Percentiles rank a stretch among this genome's conserved stretches.
Evolutionary conservation across 495 filamentous ascomycete genomes (phyloP).

Genomic region (Acidiella bohemica): DNA sequence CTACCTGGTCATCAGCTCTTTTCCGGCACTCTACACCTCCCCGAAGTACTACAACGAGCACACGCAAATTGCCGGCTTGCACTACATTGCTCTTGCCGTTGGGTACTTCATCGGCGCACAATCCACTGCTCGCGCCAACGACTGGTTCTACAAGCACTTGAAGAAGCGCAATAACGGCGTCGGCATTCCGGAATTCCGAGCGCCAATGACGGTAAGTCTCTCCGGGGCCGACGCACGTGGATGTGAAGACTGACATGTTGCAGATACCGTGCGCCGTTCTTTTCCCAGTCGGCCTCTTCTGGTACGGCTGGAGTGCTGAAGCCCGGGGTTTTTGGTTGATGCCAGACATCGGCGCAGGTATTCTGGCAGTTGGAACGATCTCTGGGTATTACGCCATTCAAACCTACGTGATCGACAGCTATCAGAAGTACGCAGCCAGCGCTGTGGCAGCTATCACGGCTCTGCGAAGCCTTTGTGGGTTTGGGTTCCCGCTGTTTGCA

Average conservation of each 20-base stretch:
- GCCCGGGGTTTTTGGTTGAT: slow-evolving; percentile 51
- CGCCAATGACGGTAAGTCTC: slow-evolving; percentile 44
- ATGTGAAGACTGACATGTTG: background rate
- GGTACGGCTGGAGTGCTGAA: slow-evolving; percentile 61
- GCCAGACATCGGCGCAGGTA: slow-evolving; percentile 44
- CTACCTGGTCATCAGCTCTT: slow-evolving; percentile 53
- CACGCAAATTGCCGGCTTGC: slow-evolving; percentile 23
- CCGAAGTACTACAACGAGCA: slow-evolving; percentile 24
- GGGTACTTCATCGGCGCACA: slow-evolving; percentile 29
- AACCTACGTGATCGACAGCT: slow-evolving; percentile 57
- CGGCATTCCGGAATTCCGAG: slow-evolving; percentile 54
- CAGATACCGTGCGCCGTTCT: slow-evolving; percentile 38
- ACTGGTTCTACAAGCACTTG: slow-evolving; percentile 47
- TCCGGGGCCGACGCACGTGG: background rate
- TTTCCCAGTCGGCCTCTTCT: slow-evolving; percentile 50
- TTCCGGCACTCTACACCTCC: slow-evolving; percentile 44
- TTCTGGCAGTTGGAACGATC: slow-evolving; percentile 44
- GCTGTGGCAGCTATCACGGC: slow-evolving; percentile 50
- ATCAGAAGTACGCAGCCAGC: slow-evolving; percentile 55
- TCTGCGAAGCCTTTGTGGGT: slow-evolving; percentile 50
- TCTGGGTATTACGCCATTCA: slow-evolving; percentile 49
- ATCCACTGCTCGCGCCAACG: slow-evolving; percentile 25
- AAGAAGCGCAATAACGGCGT: slow-evolving; percentile 44
- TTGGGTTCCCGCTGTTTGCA: slow-evolving; percentile 62
- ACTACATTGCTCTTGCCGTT: slow-evolving; percentile 31